Conservation (phyloP, 176 grass and related monocot species). For the Poa pratensis region DNA sequence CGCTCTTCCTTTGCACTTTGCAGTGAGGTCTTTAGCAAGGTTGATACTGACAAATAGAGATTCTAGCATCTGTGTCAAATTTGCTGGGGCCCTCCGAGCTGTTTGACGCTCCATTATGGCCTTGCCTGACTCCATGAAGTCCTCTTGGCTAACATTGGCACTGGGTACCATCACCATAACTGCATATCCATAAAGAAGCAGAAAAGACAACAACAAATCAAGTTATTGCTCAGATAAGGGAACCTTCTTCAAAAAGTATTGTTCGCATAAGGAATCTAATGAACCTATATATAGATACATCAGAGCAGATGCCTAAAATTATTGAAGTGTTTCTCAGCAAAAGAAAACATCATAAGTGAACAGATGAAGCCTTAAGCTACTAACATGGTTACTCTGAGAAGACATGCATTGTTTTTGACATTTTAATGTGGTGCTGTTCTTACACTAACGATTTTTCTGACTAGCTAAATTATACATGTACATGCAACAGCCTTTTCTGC, state of each 20-base stretch:
- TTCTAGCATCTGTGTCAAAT: slow-evolving; percentile 49
- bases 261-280: slow-evolving; percentile 11
- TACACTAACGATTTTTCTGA: neutral
- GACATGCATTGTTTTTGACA: neutral
- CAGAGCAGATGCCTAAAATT: neutral
- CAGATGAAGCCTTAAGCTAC: slow-evolving; percentile 5
- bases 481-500: slow-evolving; percentile 6
- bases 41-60: slow-evolving; percentile 59
- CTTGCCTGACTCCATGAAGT: slow-evolving; percentile 48
- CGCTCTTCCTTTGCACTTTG: slow-evolving; percentile 55
- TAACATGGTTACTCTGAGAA: slow-evolving; percentile 10
- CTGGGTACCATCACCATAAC: slow-evolving; percentile 60
- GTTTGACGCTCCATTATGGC: slow-evolving; percentile 60
- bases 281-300: neutral
- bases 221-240: slow-evolving; percentile 25
- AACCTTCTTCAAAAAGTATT: neutral
- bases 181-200: slow-evolving; percentile 50
- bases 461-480: neutral
- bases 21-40: slow-evolving; percentile 69
- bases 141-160: slow-evolving; percentile 42
- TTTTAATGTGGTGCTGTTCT: neutral
- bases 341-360: slow-evolving; percentile 8
- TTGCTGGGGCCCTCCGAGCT: slow-evolving; percentile 45
- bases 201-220: slow-evolving; percentile 32
- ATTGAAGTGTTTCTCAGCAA: slow-evolving; percentile 4